phyloP scores from a whole-genome alignment of 2,329 filamentous ascomycete genomes.

The Pleurostoma richardsiae region DNA sequence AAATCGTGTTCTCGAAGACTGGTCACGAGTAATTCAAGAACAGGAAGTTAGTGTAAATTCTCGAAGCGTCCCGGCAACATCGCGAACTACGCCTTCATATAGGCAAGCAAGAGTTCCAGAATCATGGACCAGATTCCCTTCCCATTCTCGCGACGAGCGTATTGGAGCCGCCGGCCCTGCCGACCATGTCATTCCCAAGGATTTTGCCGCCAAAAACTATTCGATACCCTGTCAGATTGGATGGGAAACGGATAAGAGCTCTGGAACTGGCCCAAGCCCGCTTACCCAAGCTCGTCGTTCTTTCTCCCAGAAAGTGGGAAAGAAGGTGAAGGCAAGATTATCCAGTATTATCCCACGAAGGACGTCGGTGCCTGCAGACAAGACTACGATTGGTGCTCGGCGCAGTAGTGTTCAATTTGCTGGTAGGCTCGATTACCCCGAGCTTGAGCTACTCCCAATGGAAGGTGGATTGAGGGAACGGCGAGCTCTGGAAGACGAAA shows the following conservation, averaged over 20 bases:
- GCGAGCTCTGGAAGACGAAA: slow-evolving; percentile 12
- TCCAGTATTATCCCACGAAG: slow-evolving; percentile 16
- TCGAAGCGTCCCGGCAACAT: too few relatives aligned
- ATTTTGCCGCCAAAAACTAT: slow-evolving; percentile 20
- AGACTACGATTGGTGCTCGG: slow-evolving; percentile 3
- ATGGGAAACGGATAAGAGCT: slow-evolving; percentile 19
- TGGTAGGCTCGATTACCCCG: slow-evolving; percentile 13
- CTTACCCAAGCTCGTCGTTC: slow-evolving; percentile 10
- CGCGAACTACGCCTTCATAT: too few relatives aligned
- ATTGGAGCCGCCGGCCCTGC: slow-evolving; percentile 13
- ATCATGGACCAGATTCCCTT: slow-evolving; percentile 28
- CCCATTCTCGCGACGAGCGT: slow-evolving; percentile 21
- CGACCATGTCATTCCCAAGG: slow-evolving; percentile 19
- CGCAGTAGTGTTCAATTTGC: slow-evolving; percentile 7
- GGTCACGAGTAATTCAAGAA: slow-evolving; percentile 1
- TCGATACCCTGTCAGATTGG: slow-evolving; percentile 11
- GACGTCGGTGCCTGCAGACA: slow-evolving; percentile 2
- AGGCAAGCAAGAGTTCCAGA: slow-evolving; percentile 8
- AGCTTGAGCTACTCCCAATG: slow-evolving; percentile 13
- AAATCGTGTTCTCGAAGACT: slow-evolving; percentile 1
- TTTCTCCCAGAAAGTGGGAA: slow-evolving; percentile 22
- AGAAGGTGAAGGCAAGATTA: slow-evolving; percentile 19
- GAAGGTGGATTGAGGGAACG: slow-evolving; percentile 12
- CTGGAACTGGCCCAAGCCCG: not conserved
- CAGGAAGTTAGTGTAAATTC: not conserved